These are phyloP conservation scores for Aureobasidium uvarum DNA, from an alignment of 2,329 filamentous ascomycete genomes.

Conservation along the genomic window DNA sequence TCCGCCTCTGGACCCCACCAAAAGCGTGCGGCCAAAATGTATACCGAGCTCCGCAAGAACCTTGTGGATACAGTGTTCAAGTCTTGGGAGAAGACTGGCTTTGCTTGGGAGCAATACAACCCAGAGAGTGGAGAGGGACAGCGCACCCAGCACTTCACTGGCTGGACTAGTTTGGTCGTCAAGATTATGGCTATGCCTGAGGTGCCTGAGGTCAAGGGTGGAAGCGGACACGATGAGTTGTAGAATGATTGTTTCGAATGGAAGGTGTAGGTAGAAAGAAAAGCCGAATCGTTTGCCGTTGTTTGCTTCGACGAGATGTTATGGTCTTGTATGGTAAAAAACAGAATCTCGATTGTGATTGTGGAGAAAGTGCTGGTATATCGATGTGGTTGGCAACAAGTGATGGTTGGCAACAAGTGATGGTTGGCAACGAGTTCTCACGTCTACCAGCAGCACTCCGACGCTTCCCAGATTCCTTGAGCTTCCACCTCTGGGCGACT, in stretches of 20 bases:
- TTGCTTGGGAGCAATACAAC: conserved; percentile 98
- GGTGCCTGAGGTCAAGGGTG: conserved; percentile 40
- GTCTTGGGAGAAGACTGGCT: conserved; percentile 86
- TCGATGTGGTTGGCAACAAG: too few relatives aligned
- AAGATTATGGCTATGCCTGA: conserved; percentile 97
- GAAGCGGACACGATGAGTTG: conserved; percentile 50
- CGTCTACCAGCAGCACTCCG: not conserved
- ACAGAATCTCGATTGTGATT: too few relatives aligned
- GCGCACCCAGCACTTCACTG: conserved; percentile 95
- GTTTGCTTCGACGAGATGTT: not conserved
- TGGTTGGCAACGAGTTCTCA: too few relatives aligned
- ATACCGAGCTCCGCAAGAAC: conserved; percentile 74
- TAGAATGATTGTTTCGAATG: conserved; percentile 32
- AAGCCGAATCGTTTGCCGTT: not conserved
- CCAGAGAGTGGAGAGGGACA: conserved; percentile 91
- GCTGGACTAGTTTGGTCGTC: conserved; percentile 97
- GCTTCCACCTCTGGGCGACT: not conserved
- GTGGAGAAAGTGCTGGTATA: too few relatives aligned
- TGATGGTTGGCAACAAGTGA: too few relatives aligned
- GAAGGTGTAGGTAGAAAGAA: not conserved
- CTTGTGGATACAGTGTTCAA: conserved; percentile 85
- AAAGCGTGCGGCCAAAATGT: conserved; percentile 67
- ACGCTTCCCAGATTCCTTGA: not conserved
- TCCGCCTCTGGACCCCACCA: conserved; percentile 64
- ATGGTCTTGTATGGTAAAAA: too few relatives aligned